These are phyloP conservation scores for Phytopythium litorale DNA, from an alignment of 352 stramenopile species.

Conservation along the genomic window DNA sequence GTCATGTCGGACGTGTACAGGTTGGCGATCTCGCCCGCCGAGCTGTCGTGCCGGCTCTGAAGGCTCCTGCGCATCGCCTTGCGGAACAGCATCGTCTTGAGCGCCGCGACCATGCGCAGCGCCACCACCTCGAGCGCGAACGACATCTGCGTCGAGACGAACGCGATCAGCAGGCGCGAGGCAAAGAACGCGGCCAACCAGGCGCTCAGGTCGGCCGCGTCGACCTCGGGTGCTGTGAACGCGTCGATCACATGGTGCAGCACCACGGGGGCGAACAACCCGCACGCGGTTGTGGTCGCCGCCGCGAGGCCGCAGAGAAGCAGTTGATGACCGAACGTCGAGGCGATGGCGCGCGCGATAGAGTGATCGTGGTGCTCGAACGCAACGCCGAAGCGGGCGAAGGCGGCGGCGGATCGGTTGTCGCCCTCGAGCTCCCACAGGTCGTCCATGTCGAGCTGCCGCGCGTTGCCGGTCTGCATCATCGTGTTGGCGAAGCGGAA, in stretches of 20 bases:
- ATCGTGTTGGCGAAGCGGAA: slow-evolving; percentile 26
- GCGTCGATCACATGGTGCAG: slow-evolving; percentile 36
- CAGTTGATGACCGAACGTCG: slow-evolving; percentile 19
- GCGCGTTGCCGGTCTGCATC: slow-evolving; percentile 24
- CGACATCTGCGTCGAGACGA: slow-evolving; percentile 20
- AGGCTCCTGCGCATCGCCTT: slow-evolving; percentile 26
- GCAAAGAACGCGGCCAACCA: slow-evolving; percentile 36
- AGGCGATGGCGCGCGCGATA: slow-evolving; percentile 17
- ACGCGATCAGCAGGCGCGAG: slow-evolving; percentile 23
- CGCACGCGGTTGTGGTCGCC: slow-evolving; percentile 11
- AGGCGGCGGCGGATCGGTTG: slow-evolving; percentile 17
- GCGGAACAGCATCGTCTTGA: slow-evolving; percentile 34
- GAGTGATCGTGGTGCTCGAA: slow-evolving; percentile 13
- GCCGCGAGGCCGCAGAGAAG: slow-evolving; percentile 15
- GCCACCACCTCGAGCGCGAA: slow-evolving; percentile 24
- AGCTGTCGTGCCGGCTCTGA: slow-evolving; percentile 8
- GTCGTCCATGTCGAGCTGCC: slow-evolving; percentile 24
- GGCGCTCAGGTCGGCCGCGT: slow-evolving; percentile 15
- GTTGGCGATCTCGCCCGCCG: slow-evolving; percentile 31
- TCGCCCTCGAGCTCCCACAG: slow-evolving; percentile 19
- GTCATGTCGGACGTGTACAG: slow-evolving; percentile 32
- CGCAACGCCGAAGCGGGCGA: slow-evolving; percentile 15
- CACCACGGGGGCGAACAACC: slow-evolving; percentile 31
- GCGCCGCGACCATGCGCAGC: slow-evolving; percentile 17
- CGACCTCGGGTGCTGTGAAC: slow-evolving; percentile 19